These are phyloP conservation scores for Castanea sativa DNA, from an alignment of 306 rosid species.

Conservation along the genomic window DNA sequence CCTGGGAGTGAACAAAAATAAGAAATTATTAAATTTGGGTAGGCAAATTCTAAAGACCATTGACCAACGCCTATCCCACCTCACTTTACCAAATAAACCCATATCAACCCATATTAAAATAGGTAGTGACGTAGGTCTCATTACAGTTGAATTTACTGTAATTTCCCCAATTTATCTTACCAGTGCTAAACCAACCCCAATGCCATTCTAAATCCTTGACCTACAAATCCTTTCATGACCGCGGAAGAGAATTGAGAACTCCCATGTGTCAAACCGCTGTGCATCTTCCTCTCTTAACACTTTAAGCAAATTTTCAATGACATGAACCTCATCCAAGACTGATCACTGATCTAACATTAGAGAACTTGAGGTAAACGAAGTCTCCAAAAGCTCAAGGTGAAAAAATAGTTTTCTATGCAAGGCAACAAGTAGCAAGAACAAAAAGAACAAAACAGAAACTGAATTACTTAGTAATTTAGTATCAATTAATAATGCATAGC, in stretches of 20 bases:
- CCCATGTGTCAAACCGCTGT: not conserved
- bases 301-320: not conserved
- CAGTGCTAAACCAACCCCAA: not conserved
- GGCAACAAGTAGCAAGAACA: not conserved
- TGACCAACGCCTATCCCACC: no score
- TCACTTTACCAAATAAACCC: no score
- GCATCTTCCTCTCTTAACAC: not conserved
- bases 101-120: no score
- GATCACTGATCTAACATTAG: not conserved
- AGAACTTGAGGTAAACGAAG: not conserved
- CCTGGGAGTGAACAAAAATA: constrained; percentile 30
- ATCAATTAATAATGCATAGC: not conserved
- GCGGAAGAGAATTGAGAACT: not conserved
- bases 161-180: no score
- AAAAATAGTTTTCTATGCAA: not conserved
- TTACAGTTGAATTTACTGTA: no score
- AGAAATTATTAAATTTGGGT: constrained; percentile 7
- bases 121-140: no score
- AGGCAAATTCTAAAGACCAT: constrained; percentile 25
- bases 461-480: not conserved
- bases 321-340: not conserved
- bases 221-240: not conserved
- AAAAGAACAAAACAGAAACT: no score
- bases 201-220: not conserved
- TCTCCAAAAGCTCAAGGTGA: not conserved